phyloP scores from a whole-genome alignment of 2,329 filamentous ascomycete species.

The Atkinsonella texensis region DNA sequence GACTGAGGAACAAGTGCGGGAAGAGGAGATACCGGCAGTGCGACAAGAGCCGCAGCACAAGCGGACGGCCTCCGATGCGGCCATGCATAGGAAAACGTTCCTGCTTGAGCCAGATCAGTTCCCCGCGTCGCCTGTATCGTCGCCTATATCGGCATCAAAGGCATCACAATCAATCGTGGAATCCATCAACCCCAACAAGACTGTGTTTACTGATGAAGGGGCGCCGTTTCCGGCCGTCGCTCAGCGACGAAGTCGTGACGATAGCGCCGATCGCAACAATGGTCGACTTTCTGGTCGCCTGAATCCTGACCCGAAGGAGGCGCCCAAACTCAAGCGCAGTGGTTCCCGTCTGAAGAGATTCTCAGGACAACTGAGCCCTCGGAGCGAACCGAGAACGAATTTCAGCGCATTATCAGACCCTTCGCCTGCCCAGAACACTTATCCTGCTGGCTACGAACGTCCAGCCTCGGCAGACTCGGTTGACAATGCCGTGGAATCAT shows the following conservation, averaged over 20 bases:
- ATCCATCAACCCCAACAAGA: slow-evolving; percentile 15
- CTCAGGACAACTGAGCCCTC: slow-evolving; percentile 35
- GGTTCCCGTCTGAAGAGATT: slow-evolving; percentile 47
- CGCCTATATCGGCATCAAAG: slow-evolving; percentile 10
- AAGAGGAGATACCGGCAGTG: background rate
- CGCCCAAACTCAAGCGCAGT: slow-evolving; percentile 37
- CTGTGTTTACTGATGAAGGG: slow-evolving; percentile 42
- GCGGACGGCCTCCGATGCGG: slow-evolving; percentile 5
- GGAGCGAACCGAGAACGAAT: slow-evolving; percentile 23
- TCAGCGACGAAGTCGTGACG: slow-evolving; percentile 42
- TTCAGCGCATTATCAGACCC: slow-evolving; percentile 15
- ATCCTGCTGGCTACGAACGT: slow-evolving; percentile 51
- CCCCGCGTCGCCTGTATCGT: slow-evolving; percentile 10
- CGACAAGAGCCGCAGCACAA: background rate
- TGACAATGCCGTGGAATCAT: slow-evolving; percentile 76
- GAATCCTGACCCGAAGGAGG: slow-evolving; percentile 35
- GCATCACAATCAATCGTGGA: slow-evolving; percentile 11
- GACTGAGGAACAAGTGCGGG: slow-evolving; percentile 20
- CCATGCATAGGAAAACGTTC: slow-evolving; percentile 9
- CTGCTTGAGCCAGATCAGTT: slow-evolving; percentile 14
- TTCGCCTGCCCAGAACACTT: slow-evolving; percentile 12
- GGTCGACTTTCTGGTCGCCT: slow-evolving; percentile 35
- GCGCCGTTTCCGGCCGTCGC: slow-evolving; percentile 59
- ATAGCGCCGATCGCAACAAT: slow-evolving; percentile 32
- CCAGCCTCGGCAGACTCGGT: slow-evolving; percentile 75